A percentile compares a stretch with the other conserved stretches of the same genome.
Evolutionary conservation across 164 flowering plant genomes (phyloP).

Genomic region (Euptelea pleiosperma): DNA sequence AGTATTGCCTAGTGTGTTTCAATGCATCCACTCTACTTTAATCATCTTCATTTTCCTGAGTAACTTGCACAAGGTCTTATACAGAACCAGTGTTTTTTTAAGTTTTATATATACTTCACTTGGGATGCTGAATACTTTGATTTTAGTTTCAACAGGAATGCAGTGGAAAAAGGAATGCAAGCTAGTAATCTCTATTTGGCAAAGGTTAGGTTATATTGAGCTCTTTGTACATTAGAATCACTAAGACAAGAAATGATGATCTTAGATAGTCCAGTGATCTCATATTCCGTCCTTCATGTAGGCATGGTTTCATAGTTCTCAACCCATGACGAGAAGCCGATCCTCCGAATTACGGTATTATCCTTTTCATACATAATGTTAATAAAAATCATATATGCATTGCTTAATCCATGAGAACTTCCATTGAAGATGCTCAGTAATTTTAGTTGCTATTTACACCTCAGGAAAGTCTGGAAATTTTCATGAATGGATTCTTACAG

Average conservation of each 20-base stretch:
- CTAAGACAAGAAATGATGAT: neutral
- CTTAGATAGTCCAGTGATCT: slow-evolving; percentile 3
- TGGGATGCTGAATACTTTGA: neutral
- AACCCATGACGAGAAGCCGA: slow-evolving; percentile 84
- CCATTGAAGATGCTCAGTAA: no score
- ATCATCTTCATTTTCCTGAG: no score
- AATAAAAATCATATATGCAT: no score
- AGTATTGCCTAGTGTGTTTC: neutral
- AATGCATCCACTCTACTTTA: neutral
- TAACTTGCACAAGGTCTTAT: no score
- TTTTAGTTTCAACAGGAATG: slow-evolving; percentile 36
- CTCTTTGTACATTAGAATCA: slow-evolving; percentile 5
- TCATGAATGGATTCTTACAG: no score
- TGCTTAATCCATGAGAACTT: no score
- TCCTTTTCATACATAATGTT: neutral
- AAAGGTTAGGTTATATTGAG: slow-evolving; percentile 39
- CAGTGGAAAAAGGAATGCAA: slow-evolving; percentile 47
- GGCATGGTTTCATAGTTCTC: slow-evolving; percentile 85
- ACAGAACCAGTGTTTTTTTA: no score
- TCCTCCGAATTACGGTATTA: slow-evolving; percentile 73
- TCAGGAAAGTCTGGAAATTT: no score
- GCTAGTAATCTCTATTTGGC: slow-evolving; percentile 61
- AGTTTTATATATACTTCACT: no score
- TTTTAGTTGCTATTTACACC: no score
- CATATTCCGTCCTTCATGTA: slow-evolving; percentile 25